These are phyloP conservation scores for Fusarium neocosmosporiellum DNA, from an alignment of 2,329 filamentous ascomycete genomes.

Conservation along the genomic window DNA sequence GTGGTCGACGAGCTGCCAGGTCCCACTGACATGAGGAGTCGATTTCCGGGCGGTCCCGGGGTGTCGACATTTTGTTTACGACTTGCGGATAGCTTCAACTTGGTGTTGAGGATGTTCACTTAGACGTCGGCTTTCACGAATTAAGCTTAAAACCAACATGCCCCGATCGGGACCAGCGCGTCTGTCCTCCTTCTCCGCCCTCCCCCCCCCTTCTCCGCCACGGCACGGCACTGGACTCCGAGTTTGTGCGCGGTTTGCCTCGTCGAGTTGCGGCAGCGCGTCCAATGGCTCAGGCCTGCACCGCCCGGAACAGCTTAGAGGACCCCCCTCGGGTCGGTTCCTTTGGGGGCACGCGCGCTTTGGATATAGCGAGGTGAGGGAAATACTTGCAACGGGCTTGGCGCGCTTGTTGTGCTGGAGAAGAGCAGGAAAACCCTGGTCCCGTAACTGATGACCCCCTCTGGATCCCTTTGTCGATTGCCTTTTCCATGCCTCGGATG, in stretches of 20 bases:
- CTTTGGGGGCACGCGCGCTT: not conserved
- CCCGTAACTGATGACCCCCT: not conserved
- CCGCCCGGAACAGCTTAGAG: constrained; percentile 5
- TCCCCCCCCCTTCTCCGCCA: not conserved
- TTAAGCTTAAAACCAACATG: constrained; percentile 1
- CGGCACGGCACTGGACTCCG: not conserved
- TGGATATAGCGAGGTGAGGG: constrained; percentile 1
- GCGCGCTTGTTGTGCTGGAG: not conserved
- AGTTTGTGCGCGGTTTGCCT: not conserved
- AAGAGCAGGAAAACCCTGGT: not conserved
- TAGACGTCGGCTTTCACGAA: not conserved
- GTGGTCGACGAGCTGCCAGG: not conserved
- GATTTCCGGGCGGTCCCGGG: not conserved
- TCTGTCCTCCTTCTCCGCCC: no score
- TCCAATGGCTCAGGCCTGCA: constrained; percentile 4
- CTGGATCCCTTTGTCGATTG: not conserved
- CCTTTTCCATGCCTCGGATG: not conserved
- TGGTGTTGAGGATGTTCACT: not conserved
- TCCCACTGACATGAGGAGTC: not conserved
- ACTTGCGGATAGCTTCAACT: not conserved
- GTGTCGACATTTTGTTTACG: not conserved
- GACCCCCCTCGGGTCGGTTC: not conserved
- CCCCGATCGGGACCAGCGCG: constrained; percentile 2
- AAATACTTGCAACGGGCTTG: constrained; percentile 12
- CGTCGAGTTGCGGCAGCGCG: not conserved